A percentile compares a stretch with the other conserved stretches of the same genome.
These are phyloP conservation scores for cucumber (Cucumis sativus) DNA, from an alignment of 306 rosid genomes.

Conservation along the genomic window DNA sequence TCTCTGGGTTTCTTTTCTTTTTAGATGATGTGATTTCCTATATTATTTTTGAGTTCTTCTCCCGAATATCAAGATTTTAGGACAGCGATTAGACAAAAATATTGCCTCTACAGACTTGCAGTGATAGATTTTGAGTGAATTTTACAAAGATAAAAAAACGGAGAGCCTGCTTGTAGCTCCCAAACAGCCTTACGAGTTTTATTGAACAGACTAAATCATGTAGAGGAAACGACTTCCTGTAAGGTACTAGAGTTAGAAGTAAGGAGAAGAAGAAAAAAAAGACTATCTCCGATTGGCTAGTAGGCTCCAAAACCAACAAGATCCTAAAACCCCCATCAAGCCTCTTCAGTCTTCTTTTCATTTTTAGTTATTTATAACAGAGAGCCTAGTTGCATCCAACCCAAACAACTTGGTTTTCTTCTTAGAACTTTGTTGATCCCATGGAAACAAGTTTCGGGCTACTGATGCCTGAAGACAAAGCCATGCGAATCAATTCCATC, in stretches of 20 bases:
- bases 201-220: not conserved
- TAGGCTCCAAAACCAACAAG: not conserved
- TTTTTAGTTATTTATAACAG: not conserved
- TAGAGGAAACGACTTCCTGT: not conserved
- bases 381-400: not conserved
- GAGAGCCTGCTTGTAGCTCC: not conserved
- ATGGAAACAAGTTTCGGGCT: not conserved
- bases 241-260: not conserved
- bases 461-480: not conserved
- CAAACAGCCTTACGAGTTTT: not conserved
- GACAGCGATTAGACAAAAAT: not conserved
- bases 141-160: not conserved
- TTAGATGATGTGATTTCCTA: not conserved
- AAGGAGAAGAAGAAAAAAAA: not conserved
- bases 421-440: not conserved
- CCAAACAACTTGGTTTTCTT: not conserved
- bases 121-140: not conserved
- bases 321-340: not conserved
- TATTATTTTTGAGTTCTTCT: not conserved
- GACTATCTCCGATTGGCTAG: not conserved
- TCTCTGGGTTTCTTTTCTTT: not conserved
- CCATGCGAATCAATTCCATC: not conserved
- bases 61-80: not conserved
- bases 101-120: not conserved
- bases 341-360: not conserved